Conservation (phyloP, 768 basidiomycete species). For the Rhizopogon vesiculosus region DNA sequence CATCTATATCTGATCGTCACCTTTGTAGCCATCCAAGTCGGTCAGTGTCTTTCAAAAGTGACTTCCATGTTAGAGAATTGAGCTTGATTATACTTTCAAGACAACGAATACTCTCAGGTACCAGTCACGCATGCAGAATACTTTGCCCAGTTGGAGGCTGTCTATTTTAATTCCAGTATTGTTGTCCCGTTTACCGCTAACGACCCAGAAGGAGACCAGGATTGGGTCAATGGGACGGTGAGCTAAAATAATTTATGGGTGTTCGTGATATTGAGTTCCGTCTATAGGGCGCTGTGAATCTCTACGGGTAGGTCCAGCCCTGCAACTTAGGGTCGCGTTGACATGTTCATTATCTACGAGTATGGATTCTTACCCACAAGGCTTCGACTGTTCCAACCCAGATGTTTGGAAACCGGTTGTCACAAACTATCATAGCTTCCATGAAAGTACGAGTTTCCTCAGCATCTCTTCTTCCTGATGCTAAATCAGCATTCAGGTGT, state of each 20-base stretch:
- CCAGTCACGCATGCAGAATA: slow-evolving; percentile 43
- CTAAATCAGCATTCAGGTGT: slow-evolving; percentile 16
- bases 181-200: slow-evolving; percentile 74
- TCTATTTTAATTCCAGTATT: slow-evolving; percentile 50
- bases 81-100: slow-evolving; percentile 26
- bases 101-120: slow-evolving; percentile 71
- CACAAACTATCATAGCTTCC: slow-evolving; percentile 63
- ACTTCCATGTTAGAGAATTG: not conserved
- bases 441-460: slow-evolving; percentile 34
- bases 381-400: slow-evolving; percentile 78
- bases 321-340: not conserved
- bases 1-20: not conserved
- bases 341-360: slow-evolving; percentile 19
- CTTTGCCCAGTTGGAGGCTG: slow-evolving; percentile 56
- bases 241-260: slow-evolving; percentile 8
- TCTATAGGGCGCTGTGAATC: slow-evolving; percentile 63
- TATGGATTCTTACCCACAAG: slow-evolving; percentile 71
- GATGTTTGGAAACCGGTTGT: slow-evolving; percentile 59
- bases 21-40: slow-evolving; percentile 49
- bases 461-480: not conserved
- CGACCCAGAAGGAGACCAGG: slow-evolving; percentile 51
- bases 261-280: not conserved
- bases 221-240: slow-evolving; percentile 71
- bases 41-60: slow-evolving; percentile 24
- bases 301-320: slow-evolving; percentile 53